A percentile compares a stretch with the other conserved stretches of the same genome.
phyloP scores from a whole-genome alignment of 73 alveolate species.

The Paramecium sexaurelia region DNA sequence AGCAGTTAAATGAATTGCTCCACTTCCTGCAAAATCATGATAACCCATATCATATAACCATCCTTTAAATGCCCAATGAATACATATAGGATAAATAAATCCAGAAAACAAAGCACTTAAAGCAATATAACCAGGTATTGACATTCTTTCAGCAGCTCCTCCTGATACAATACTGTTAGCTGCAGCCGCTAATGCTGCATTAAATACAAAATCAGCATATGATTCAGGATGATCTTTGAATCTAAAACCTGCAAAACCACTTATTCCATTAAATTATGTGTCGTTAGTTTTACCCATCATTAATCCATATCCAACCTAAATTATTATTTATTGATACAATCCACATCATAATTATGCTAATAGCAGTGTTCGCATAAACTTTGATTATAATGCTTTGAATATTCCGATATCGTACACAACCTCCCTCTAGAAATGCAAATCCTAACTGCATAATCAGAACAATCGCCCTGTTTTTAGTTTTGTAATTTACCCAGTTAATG shows the following conservation, averaged over 20 bases:
- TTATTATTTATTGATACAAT: neutral
- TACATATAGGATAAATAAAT: conserved; percentile 18
- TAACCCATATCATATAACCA: conserved; percentile 50
- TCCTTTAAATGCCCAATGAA: conserved; percentile 19
- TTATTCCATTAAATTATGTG: conserved; percentile 31
- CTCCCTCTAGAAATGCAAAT: conserved; percentile 57
- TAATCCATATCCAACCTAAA: conserved; percentile 49
- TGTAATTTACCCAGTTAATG: neutral
- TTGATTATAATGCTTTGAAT: conserved; percentile 36
- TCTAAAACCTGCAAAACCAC: neutral
- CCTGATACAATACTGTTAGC: conserved; percentile 58
- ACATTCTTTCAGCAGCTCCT: conserved; percentile 60
- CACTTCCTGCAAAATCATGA: conserved; percentile 66
- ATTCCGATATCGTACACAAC: conserved; percentile 39
- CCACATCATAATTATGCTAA: conserved; percentile 45
- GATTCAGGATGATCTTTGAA: conserved; percentile 40
- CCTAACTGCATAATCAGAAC: conserved; percentile 57
- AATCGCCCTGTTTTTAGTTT: neutral
- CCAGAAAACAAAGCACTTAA: conserved; percentile 47
- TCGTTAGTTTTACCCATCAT: conserved; percentile 23
- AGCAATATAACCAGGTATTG: conserved; percentile 12
- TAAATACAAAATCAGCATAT: conserved; percentile 54
- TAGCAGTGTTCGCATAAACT: conserved; percentile 24
- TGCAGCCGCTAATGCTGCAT: conserved; percentile 39
- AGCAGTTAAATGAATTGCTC: conserved; percentile 53